Evolutionary conservation across 352 stramenopile species (phyloP).

Genomic region (Elongisporangium prolatum): DNA sequence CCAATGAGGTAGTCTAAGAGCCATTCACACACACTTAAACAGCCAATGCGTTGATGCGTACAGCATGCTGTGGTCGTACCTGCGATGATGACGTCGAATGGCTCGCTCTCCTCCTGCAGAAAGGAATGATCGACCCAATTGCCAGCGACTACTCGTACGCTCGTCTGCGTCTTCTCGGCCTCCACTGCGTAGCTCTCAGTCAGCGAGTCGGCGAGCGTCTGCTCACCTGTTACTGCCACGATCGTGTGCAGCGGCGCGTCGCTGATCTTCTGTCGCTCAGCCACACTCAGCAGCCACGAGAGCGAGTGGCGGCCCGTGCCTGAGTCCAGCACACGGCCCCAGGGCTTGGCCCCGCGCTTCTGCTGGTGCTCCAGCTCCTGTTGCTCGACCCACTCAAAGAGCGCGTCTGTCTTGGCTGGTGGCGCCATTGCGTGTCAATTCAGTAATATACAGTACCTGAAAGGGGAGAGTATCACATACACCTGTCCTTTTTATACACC

Average conservation of each 20-base stretch:
- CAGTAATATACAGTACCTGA: too few species aligned
- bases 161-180: slow-evolving; percentile 27
- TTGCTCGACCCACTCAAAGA: slow-evolving; percentile 75
- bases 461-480: not conserved
- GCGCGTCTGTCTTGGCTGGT: slow-evolving; percentile 44
- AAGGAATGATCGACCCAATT: slow-evolving; percentile 75
- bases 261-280: not conserved
- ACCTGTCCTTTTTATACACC: not conserved
- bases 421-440: not conserved
- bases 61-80: slow-evolving; percentile 17
- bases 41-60: not conserved
- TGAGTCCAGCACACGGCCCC: slow-evolving; percentile 81
- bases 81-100: slow-evolving; percentile 79
- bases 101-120: slow-evolving; percentile 35
- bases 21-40: not conserved
- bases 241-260: slow-evolving; percentile 28
- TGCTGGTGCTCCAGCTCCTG: slow-evolving; percentile 23
- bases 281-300: slow-evolving; percentile 69
- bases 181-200: not conserved
- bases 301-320: slow-evolving; percentile 89
- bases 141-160: slow-evolving; percentile 42
- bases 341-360: slow-evolving; percentile 17
- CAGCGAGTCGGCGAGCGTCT: slow-evolving; percentile 38
- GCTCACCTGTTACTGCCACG: slow-evolving; percentile 76
- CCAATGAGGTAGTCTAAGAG: slow-evolving; percentile 87